These are phyloP conservation scores for Magnusiomyces starmeri DNA, from an alignment of 1,139 yeast genomes.

Conservation along the genomic window DNA sequence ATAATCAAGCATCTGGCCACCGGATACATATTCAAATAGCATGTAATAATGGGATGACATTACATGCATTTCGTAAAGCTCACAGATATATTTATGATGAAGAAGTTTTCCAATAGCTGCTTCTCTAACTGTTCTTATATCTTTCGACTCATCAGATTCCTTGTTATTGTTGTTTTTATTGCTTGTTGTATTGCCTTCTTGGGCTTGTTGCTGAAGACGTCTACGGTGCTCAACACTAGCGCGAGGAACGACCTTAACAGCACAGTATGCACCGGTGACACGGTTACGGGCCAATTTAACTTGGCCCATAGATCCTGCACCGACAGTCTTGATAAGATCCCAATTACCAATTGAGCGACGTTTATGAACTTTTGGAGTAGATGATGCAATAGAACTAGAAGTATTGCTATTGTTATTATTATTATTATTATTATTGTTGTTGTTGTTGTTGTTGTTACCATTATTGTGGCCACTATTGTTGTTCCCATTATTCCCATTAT, in stretches of 20 bases:
- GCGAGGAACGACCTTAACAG: slow-evolving; percentile 44
- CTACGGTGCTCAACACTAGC: slow-evolving; percentile 54
- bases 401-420: background rate
- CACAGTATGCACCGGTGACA: slow-evolving; percentile 75
- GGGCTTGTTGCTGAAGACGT: slow-evolving; percentile 18
- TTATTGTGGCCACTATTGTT: background rate
- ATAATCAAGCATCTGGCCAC: slow-evolving; percentile 96
- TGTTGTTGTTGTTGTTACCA: background rate
- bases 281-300: slow-evolving; percentile 89
- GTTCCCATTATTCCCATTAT: too few relatives aligned
- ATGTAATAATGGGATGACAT: slow-evolving; percentile 97
- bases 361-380: slow-evolving; percentile 30
- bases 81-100: slow-evolving; percentile 88
- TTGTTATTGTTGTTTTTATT: slow-evolving; percentile 37
- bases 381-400: slow-evolving; percentile 1
- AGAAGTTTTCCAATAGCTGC: slow-evolving; percentile 87
- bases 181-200: slow-evolving; percentile 38
- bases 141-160: slow-evolving; percentile 86
- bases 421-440: background rate
- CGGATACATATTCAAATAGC: slow-evolving; percentile 94
- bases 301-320: slow-evolving; percentile 99
- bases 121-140: slow-evolving; percentile 86
- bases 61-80: slow-evolving; percentile 87
- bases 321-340: slow-evolving; percentile 92
- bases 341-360: slow-evolving; percentile 92